Conservation (phyloP, 139 green algal genomes). For the Chlamydomonas urium region DNA sequence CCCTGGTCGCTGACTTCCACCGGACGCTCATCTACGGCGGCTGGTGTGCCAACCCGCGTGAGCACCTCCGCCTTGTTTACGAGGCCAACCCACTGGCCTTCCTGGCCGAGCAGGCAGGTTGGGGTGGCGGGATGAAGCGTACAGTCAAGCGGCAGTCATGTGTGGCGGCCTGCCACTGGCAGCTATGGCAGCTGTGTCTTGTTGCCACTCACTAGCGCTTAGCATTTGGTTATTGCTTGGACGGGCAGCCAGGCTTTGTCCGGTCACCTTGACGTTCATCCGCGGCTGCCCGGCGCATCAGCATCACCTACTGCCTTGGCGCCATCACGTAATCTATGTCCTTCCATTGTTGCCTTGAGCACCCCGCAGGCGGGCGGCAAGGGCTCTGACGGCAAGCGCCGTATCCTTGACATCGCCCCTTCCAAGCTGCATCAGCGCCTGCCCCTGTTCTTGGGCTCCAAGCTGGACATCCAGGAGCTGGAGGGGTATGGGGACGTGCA, state of each 20-base stretch:
- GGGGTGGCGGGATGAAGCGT: too few relatives aligned
- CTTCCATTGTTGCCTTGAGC: not conserved
- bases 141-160: too few relatives aligned
- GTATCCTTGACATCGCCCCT: slow-evolving; percentile 65
- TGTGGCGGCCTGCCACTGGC: too few relatives aligned
- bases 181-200: too few relatives aligned
- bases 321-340: too few relatives aligned
- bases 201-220: too few relatives aligned
- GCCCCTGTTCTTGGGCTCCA: slow-evolving; percentile 75
- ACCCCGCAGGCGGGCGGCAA: slow-evolving; percentile 55
- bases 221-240: too few relatives aligned
- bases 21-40: slow-evolving; percentile 62
- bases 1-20: slow-evolving; percentile 61
- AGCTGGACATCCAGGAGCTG: slow-evolving; percentile 64
- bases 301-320: too few relatives aligned
- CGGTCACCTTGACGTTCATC: too few relatives aligned
- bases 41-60: slow-evolving; percentile 53
- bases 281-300: too few relatives aligned
- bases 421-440: slow-evolving; percentile 71
- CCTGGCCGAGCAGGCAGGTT: slow-evolving; percentile 52
- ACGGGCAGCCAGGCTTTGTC: too few relatives aligned
- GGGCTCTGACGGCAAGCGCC: slow-evolving; percentile 51
- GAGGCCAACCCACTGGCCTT: slow-evolving; percentile 63
- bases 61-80: slow-evolving; percentile 64
- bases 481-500: slow-evolving; percentile 60